A percentile compares a stretch with the other conserved stretches of the same genome.
These are phyloP conservation scores for Hypocreales sp. DNA, from an alignment of 2,329 filamentous ascomycete genomes.

Conservation along the genomic window DNA sequence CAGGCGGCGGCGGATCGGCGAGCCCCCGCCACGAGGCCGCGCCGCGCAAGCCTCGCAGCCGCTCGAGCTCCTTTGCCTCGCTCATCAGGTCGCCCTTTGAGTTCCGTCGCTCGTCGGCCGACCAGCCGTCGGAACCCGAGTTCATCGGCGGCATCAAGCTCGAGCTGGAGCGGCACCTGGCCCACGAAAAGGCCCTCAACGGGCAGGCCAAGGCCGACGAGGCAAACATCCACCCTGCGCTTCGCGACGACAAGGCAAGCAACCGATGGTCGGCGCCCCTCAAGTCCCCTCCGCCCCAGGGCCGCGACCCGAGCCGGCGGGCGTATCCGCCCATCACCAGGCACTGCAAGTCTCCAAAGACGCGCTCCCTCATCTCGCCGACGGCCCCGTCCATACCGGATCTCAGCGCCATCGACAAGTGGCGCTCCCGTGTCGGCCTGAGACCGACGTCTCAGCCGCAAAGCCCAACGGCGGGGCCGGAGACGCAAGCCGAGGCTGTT, in stretches of 20 bases:
- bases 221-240: conserved; percentile 17
- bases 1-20: no score
- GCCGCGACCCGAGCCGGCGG: conserved; percentile 10
- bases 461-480: conserved; percentile 2
- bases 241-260: conserved; percentile 12
- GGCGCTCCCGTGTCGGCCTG: conserved; percentile 13
- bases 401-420: conserved; percentile 16
- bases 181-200: conserved; percentile 13
- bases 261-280: conserved; percentile 13
- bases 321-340: conserved; percentile 22
- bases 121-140: conserved; percentile 13
- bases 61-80: conserved; percentile 21
- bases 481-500: conserved; percentile 1
- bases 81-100: conserved; percentile 19
- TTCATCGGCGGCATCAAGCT: conserved; percentile 27
- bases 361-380: conserved; percentile 12
- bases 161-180: conserved; percentile 20
- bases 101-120: conserved; percentile 16
- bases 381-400: conserved; percentile 14
- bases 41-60: conserved; percentile 11
- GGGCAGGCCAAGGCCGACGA: conserved; percentile 10
- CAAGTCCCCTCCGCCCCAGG: conserved; percentile 8
- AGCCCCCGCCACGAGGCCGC: conserved; percentile 6
- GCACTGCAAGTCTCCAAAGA: conserved; percentile 11
- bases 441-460: conserved; percentile 4